Percentiles rank a stretch among this genome's conserved stretches.
Conservation (phyloP, 2,329 filamentous ascomycete species). For the Colletotrichum sidae region DNA sequence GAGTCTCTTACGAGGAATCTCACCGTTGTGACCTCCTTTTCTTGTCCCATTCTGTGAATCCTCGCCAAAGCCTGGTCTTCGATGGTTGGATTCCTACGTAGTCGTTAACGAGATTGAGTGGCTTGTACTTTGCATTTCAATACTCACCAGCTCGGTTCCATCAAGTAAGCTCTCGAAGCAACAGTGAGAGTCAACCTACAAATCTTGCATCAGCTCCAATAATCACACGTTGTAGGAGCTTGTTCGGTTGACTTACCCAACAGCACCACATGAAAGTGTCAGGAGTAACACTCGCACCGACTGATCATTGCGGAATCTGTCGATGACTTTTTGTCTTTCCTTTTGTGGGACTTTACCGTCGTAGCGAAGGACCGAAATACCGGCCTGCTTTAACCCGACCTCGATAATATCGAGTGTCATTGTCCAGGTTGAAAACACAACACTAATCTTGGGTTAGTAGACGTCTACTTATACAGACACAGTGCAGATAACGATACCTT, state of each 20-base stretch:
- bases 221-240: neutral
- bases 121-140: neutral
- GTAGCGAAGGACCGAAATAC: slow-evolving; percentile 49
- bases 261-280: slow-evolving; percentile 63
- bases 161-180: slow-evolving; percentile 59
- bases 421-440: slow-evolving; percentile 65
- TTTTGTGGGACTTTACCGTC: slow-evolving; percentile 59
- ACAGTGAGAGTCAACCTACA: slow-evolving; percentile 58
- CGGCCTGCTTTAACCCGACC: slow-evolving; percentile 48
- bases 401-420: slow-evolving; percentile 60
- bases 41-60: slow-evolving; percentile 45
- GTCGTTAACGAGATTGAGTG: neutral
- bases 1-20: slow-evolving; percentile 42
- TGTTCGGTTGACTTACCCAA: slow-evolving; percentile 52
- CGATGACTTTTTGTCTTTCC: slow-evolving; percentile 53
- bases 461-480: neutral
- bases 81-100: slow-evolving; percentile 44
- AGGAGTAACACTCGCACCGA: slow-evolving; percentile 57
- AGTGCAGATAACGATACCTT: slow-evolving; percentile 45
- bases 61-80: slow-evolving; percentile 46
- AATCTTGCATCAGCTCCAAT: slow-evolving; percentile 1
- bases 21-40: slow-evolving; percentile 42
- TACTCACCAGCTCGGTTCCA: slow-evolving; percentile 61
- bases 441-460: slow-evolving; percentile 44
- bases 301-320: slow-evolving; percentile 53